Evolutionary conservation across 257 asterid genomes (phyloP).

Genomic region (Scutellaria baicalensis): DNA sequence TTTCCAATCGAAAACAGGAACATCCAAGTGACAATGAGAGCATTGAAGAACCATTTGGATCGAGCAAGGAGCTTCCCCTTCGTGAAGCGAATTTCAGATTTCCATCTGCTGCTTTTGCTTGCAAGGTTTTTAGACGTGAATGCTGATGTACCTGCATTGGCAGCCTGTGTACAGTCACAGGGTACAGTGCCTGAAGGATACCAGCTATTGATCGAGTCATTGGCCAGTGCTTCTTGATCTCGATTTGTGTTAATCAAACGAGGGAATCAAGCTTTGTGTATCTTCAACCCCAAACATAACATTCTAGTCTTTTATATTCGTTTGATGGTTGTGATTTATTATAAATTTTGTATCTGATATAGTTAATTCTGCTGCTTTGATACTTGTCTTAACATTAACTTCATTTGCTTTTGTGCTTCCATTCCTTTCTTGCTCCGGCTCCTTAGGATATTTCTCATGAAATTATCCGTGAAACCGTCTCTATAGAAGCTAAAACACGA

Average conservation of each 20-base stretch:
- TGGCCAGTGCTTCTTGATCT: conserved; percentile 52
- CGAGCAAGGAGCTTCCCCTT: conserved; percentile 60
- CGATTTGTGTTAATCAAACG: neutral
- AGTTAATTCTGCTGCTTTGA: neutral
- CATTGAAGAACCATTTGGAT: conserved; percentile 73
- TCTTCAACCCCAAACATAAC: neutral
- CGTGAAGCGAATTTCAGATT: conserved; percentile 81
- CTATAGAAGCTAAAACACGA: no score
- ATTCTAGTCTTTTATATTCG: neutral
- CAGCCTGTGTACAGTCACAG: conserved; percentile 63
- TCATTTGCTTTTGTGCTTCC: neutral
- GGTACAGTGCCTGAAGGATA: conserved; percentile 79
- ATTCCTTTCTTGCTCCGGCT: neutral
- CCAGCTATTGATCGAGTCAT: conserved; percentile 77
- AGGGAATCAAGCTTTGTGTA: conserved; percentile 2
- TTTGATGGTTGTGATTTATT: conserved; percentile 18
- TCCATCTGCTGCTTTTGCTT: conserved; percentile 74
- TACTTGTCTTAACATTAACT: neutral
- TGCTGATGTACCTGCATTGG: conserved; percentile 77
- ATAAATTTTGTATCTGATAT: conserved; percentile 10
- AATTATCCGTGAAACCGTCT: no score
- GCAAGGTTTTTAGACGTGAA: conserved; percentile 68
- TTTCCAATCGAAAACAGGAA: conserved; percentile 89
- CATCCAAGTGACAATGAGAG: conserved; percentile 42
- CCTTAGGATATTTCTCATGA: neutral